phyloP scores from a whole-genome alignment of 179 eudicot genomes.

The Beta lomatogona region DNA sequence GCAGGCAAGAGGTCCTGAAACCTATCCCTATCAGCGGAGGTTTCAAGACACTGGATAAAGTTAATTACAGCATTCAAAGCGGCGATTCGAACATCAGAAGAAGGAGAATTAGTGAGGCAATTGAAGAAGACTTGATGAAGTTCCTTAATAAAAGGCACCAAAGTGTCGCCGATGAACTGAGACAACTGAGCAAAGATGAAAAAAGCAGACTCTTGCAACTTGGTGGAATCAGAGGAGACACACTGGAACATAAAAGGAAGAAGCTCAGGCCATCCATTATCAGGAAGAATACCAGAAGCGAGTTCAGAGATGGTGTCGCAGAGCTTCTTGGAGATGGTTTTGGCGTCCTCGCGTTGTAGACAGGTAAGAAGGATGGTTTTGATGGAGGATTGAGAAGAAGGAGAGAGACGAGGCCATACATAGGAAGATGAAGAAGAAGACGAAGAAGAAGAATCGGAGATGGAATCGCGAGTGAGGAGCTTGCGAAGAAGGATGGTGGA shows the following conservation, averaged over 20 bases:
- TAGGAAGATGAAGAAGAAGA: conserved; percentile 27
- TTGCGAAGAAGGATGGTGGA: conserved; percentile 75
- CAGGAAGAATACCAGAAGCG: conserved; percentile 74
- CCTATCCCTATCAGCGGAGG: conserved; percentile 67
- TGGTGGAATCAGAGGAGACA: conserved; percentile 63
- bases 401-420: conserved; percentile 66
- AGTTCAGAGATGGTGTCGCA: conserved; percentile 84
- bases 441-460: neutral
- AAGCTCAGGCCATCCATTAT: conserved; percentile 78
- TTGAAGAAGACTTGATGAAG: conserved; percentile 67
- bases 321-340: conserved; percentile 67
- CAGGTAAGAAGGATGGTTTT: conserved; percentile 57
- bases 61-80: conserved; percentile 75
- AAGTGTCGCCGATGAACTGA: conserved; percentile 65
- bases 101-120: conserved; percentile 45
- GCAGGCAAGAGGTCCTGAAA: conserved; percentile 89
- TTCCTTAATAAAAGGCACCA: conserved; percentile 59
- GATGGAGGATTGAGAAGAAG: conserved; percentile 54
- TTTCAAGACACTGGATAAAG: conserved; percentile 77
- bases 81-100: conserved; percentile 71
- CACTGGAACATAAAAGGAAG: conserved; percentile 89
- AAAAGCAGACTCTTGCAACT: conserved; percentile 74
- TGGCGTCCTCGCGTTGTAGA: conserved; percentile 62
- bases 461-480: conserved; percentile 57
- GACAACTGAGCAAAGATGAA: conserved; percentile 79